A percentile compares a stretch with the other conserved stretches of the same genome.
Evolutionary conservation across 2,329 filamentous ascomycete genomes (phyloP).

Genomic region (Penicillium concentricum): DNA sequence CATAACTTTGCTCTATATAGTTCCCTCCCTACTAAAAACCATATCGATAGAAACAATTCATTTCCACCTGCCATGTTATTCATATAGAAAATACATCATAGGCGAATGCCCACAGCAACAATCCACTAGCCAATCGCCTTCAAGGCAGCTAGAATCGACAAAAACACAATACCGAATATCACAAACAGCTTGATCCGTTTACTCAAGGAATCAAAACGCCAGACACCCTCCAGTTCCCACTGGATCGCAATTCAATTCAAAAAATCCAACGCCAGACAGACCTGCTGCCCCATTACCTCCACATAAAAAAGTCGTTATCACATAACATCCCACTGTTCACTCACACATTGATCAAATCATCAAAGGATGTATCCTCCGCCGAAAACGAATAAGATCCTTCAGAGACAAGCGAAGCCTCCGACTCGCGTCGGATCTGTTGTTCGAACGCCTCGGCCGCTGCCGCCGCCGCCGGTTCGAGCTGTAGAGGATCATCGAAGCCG

Average conservation of each 20-base stretch:
- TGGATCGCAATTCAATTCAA: conserved; percentile 12
- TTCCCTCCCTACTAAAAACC: neutral
- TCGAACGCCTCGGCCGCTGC: conserved; percentile 24
- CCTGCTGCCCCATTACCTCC: conserved; percentile 7
- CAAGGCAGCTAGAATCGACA: neutral
- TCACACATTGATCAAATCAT: conserved; percentile 36
- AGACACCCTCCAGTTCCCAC: conserved; percentile 16
- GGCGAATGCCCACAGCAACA: neutral
- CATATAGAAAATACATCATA: neutral
- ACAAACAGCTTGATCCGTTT: neutral
- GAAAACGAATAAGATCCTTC: conserved; percentile 32
- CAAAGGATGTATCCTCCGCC: conserved; percentile 30
- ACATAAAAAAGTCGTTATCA: neutral
- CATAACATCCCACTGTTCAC: neutral
- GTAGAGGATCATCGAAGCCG: conserved; percentile 35
- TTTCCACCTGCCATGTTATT: conserved; percentile 6
- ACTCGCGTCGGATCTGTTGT: conserved; percentile 32
- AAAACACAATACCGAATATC: neutral
- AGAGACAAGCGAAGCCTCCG: conserved; percentile 29
- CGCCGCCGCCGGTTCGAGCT: conserved; percentile 22
- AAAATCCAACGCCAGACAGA: conserved; percentile 4
- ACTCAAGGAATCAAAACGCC: conserved; percentile 11
- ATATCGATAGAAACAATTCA: neutral
- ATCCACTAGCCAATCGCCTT: neutral
- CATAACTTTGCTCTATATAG: conserved; percentile 5